Evolutionary conservation across 768 basidiomycete species (phyloP).

Genomic region (Pleurotus ostreatus): DNA sequence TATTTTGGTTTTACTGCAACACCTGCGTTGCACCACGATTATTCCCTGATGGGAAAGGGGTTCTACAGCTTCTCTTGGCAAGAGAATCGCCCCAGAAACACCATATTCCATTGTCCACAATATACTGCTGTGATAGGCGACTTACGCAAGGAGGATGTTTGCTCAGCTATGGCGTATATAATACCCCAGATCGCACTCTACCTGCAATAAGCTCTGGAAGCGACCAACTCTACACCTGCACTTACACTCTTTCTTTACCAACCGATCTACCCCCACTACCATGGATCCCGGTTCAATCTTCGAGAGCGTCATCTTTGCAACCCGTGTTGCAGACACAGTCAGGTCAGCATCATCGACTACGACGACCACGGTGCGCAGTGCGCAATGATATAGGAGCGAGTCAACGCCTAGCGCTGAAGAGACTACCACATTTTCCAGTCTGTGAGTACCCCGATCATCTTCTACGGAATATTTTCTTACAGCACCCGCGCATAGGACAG

Average conservation of each 20-base stretch:
- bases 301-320: conserved; percentile 4
- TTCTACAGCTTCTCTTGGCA: not conserved
- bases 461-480: too few species aligned
- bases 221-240: not conserved
- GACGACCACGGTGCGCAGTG: not conserved
- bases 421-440: too few species aligned
- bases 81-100: not conserved
- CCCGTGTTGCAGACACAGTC: not conserved
- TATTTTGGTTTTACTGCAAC: too few species aligned
- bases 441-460: too few species aligned
- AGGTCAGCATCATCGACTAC: not conserved
- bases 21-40: too few species aligned
- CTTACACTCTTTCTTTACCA: not conserved
- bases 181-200: not conserved
- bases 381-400: too few species aligned
- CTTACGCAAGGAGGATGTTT: too few species aligned
- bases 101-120: not conserved
- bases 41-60: not conserved
- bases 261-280: not conserved
- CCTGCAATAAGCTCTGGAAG: not conserved
- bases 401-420: too few species aligned
- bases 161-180: not conserved
- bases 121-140: too few species aligned
- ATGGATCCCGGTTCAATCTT: not conserved
- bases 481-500: too few species aligned